Evolutionary conservation across 306 rosid species (phyloP).

Genomic region (Canavalia ensiformis): DNA sequence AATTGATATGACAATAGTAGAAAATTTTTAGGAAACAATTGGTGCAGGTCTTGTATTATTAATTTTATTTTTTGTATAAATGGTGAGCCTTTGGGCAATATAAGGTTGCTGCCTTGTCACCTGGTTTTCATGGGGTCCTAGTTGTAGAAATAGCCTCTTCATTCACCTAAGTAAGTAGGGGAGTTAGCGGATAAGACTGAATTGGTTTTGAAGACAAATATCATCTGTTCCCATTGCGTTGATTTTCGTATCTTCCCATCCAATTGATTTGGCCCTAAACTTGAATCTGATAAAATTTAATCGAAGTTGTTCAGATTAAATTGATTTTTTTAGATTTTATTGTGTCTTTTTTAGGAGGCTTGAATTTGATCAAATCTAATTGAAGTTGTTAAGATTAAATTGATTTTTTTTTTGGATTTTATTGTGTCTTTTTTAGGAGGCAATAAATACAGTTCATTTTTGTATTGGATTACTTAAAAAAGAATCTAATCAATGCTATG

Average conservation of each 20-base stretch:
- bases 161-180: neutral
- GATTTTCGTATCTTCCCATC: no score
- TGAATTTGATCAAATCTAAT: no score
- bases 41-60: conserved; percentile 7
- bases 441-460: neutral
- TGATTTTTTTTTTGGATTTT: neutral
- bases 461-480: neutral
- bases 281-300: no score
- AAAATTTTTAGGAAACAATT: neutral
- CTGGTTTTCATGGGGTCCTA: neutral
- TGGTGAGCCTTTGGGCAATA: neutral
- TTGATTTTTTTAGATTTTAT: no score
- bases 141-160: neutral
- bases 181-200: neutral
- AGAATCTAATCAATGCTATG: no score
- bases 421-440: neutral
- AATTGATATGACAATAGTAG: neutral
- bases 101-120: conserved; percentile 21
- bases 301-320: no score
- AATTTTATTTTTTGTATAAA: conserved; percentile 24
- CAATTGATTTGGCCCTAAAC: no score
- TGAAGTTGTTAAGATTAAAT: no score
- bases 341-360: no score
- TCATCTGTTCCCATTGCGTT: no score
- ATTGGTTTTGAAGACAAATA: no score